Conservation (phyloP, 2,329 filamentous ascomycete species). For the Fusarium tanahbumbuense region DNA sequence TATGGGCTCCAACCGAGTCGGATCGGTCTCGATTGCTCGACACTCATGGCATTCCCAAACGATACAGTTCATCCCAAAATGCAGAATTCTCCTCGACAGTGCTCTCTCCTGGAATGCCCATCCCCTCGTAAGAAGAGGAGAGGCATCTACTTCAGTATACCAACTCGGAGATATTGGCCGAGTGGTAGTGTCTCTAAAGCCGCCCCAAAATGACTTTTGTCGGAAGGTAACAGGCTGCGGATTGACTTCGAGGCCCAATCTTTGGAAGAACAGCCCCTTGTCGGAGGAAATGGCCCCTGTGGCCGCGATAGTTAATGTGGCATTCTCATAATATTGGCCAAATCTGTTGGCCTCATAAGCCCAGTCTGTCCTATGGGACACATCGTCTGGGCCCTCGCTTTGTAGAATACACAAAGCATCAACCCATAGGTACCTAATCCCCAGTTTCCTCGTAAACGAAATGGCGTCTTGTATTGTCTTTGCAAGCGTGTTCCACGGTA, state of each 20-base stretch:
- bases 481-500: not conserved
- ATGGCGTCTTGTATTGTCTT: constrained; percentile 5
- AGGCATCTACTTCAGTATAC: not conserved
- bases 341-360: constrained; percentile 5
- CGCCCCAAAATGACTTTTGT: not conserved
- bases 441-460: not conserved
- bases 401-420: constrained; percentile 14
- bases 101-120: constrained; percentile 1
- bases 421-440: not conserved
- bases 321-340: constrained; percentile 8
- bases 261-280: not conserved
- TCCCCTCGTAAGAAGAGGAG: not conserved
- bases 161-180: not conserved
- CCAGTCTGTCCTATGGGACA: not conserved
- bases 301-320: not conserved
- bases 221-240: not conserved
- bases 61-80: not conserved
- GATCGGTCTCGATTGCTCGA: not conserved
- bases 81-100: not conserved
- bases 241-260: not conserved
- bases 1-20: not conserved
- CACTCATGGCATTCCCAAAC: not conserved
- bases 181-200: not conserved
- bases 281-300: not conserved
- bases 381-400: not conserved